Percentiles rank a stretch among this genome's conserved stretches.
Evolutionary conservation across 1,284 basidiomycete genomes (phyloP).

Genomic region (Ustilago bromivora): DNA sequence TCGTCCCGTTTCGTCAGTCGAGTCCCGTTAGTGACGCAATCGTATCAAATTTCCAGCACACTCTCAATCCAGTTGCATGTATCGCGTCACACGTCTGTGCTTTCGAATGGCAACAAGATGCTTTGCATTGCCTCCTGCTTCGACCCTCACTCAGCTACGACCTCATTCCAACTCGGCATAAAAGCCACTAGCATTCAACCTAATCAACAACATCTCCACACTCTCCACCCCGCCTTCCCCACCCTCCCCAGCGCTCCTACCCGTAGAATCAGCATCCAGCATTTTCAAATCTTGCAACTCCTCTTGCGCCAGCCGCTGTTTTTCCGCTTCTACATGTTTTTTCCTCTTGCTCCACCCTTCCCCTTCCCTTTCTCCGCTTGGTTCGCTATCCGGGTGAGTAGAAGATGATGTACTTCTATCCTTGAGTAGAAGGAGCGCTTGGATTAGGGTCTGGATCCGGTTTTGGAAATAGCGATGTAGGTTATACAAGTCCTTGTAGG

Average conservation of each 20-base stretch:
- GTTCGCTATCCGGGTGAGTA: background rate
- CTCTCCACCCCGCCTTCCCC: constrained; percentile 14
- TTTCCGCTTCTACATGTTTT: constrained; percentile 39
- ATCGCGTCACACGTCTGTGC: no score
- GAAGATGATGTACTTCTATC: constrained; percentile 7
- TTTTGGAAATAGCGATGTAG: constrained; percentile 22
- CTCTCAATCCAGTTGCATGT: no score
- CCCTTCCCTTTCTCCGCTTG: background rate
- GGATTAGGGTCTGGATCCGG: constrained; percentile 31
- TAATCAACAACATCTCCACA: constrained; percentile 31
- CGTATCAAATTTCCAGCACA: background rate
- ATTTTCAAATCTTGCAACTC: constrained; percentile 31
- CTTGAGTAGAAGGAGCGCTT: constrained; percentile 35
- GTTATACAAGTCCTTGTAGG: constrained; percentile 25
- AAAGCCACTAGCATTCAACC: constrained; percentile 39
- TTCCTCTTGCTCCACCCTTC: constrained; percentile 21
- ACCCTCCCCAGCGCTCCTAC: constrained; percentile 7
- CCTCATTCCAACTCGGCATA: constrained; percentile 35
- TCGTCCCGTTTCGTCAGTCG: background rate
- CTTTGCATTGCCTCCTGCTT: background rate
- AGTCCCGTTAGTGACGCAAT: background rate
- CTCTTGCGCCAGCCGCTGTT: constrained; percentile 26
- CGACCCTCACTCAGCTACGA: background rate
- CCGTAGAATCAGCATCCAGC: constrained; percentile 27
- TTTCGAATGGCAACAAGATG: background rate